Evolutionary conservation across 129 eudicot genomes (phyloP), one percentile per base, ranked within the genome.

Genomic region (Chrysanthemum makinoi): DNA sequence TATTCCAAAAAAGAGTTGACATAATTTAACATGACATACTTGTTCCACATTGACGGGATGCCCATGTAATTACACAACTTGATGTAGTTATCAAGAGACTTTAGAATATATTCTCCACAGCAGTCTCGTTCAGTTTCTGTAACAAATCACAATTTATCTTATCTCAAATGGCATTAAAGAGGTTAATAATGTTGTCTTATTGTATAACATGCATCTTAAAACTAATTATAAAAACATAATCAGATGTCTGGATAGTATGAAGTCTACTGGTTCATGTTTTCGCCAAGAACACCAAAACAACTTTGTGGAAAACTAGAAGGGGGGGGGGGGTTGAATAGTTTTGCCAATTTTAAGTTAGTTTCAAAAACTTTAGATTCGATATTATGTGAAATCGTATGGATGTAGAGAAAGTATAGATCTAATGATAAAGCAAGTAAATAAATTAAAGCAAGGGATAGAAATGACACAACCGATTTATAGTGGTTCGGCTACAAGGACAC

Each of bases 81-180:
- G 75, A 86, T 83, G 77, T 94, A 94, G 81, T 94, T 94, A 59
- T 90, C 99, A 57, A 94, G 88, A 65, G 99, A 89, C 88, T 94
- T 94, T 68, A 11, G 65, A 94, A 94, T 20, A 94, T 89, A 65
- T 57, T 81, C 74, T 89, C 93, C 62, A 83, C 97, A 71, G 99
- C 94, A 69, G 96, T 91, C 87, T 94, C 99, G 49, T 94, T 97
- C 84, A 94, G 82, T 82, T 84, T 94, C 99, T 94, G 80, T 70
- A 79, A 58, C 62, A 83, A 66, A 80, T 24, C 8, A 52, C 20
- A 60, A 24, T 60, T 56, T 46, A 73, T 20, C 10, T 69, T 44
- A 54, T 53, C 54, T 51, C 56, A 30, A 22, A 54, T 17, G 50
- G 18, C 72, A 16, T 70, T 63, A 22, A 46, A 33, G 26, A 11